Base-by-base conservation (phyloP, 1,284 basidiomycete species). In the Malassezia yamatoensis region DNA sequence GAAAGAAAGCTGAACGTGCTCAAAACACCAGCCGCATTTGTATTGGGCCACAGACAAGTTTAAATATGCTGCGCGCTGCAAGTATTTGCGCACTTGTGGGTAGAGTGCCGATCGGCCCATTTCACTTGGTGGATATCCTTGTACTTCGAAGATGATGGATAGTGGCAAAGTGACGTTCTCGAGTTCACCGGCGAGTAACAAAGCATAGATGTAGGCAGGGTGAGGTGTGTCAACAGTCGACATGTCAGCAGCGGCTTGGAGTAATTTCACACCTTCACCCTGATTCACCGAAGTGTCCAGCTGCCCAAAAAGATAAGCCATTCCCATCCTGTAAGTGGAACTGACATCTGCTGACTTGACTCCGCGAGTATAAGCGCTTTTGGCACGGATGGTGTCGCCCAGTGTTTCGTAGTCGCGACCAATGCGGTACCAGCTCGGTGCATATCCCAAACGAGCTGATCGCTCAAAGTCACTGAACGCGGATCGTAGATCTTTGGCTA, bases 331-430 rank as follows among this genome's bases (percentile, higher is more conserved):
- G 72, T 90, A 90, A 58, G 84, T 78, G 74, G 83, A 87, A 51
- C 83, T 83, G 54, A 85, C 85, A 48, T 88, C 85, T 16, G 80
- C 81, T 15, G 79, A 76, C 59, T 82, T 82, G 33, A 83, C 88
- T 13, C 71, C 90, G 7, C 86, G 81, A 63, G 88, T 84, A 70
- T 90, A 91, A 63, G 88, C 90, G 39, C 87, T 85, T 44, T 78
- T 81, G 0, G 90, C 88, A 37, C 85, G 81, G 0, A 74, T 59
- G 9, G 65, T 45, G 72, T 93, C 87, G 21, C 82, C 83, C 58
- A 91, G 88, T 51, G 82, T 83, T 77, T 96, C 91, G 72, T 96
- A 94, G 65, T 94, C 90, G 29, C 85, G 78, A 0, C 89, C 90
- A 2, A 94, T 81, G 43, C 85, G 80, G 77, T 90, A 94, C 90